phyloP scores from a whole-genome alignment of 1,139 yeast species.

The Hanseniaspora sp. region DNA sequence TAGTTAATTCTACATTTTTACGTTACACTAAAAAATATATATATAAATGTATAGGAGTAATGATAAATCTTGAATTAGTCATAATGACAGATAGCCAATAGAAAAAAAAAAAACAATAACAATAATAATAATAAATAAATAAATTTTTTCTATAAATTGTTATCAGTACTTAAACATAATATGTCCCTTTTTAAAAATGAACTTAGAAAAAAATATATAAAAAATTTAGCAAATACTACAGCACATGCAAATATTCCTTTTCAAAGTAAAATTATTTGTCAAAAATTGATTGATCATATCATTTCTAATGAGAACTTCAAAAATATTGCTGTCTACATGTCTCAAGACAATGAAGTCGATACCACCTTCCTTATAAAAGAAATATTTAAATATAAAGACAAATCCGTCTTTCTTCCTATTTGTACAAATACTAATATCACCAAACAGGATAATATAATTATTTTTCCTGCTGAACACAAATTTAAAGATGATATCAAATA shows the following conservation, averaged over 20 bases:
- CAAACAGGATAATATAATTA: not conserved
- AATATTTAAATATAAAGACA: not conserved
- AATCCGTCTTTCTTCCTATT: constrained; percentile 3
- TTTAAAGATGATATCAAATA: constrained; percentile 15
- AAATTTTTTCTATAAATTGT: too few relatives aligned
- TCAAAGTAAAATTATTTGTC: not conserved
- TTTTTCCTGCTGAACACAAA: not conserved
- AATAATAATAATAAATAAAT: too few relatives aligned
- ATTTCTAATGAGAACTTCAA: constrained; percentile 1
- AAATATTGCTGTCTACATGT: constrained; percentile 10
- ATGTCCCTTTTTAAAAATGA: constrained; percentile 7
- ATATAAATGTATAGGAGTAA: too few relatives aligned
- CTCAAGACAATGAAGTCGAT: constrained; percentile 9
- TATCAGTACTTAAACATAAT: not conserved
- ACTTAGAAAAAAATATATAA: constrained; percentile 2
- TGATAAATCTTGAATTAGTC: too few relatives aligned
- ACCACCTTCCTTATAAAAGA: not conserved
- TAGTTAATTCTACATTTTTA: too few relatives aligned
- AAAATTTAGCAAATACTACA: not conserved
- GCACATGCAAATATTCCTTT: not conserved
- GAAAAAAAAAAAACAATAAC: too few relatives aligned
- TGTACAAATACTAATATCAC: constrained; percentile 5
- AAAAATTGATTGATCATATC: not conserved
- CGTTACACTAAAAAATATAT: too few relatives aligned
- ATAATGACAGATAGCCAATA: too few relatives aligned